Base-by-base conservation (phyloP, 208 protist species). In the Naegleria gruberi region DNA sequence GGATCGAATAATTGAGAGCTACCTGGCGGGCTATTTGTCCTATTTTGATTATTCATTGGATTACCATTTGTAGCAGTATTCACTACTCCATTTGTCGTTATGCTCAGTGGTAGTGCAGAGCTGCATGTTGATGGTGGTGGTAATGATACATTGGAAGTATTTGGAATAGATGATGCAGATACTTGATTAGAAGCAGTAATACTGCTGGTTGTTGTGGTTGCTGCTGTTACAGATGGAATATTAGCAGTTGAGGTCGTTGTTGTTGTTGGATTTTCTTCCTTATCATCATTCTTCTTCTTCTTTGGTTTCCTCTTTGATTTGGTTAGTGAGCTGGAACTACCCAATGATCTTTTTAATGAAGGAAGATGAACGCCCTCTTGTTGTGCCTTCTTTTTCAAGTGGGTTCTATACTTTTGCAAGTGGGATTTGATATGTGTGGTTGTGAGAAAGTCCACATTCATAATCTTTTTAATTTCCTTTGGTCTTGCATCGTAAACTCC, bases 351-450 rank as follows among this genome's bases (percentile, higher is more conserved):
- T n/a, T n/a, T n/a, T n/a, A n/a, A n/a, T n/a, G n/a, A n/a, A n/a
- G n/a, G n/a, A n/a, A n/a, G n/a, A n/a, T n/a, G n/a, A 82, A n/a
- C n/a, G n/a, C n/a, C n/a, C n/a, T 65, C 19, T 65, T 65, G 51
- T 65, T 65, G 51, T 65, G 43, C 10, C 19, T 86, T 23, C 42
- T 86, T 86, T 40, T 86, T 86, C 30, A 86, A 17, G 15, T 46
- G 37, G 42, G 34, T 42, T 86, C 82, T 42, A 46, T 86, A 86
- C 43, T 86, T 86, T 46, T 86, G 82, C 45, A 86, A 46, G 41
- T 86, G 82, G 2, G 30, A 42, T 46, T 86, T 86, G 43, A 86
- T 86, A n/a, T 86, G 82, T 1, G 15, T 37, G 41, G 42, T 86
- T n/a, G 34, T 86, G 1, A 86, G 40, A n/a, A 19, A 30, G 41